Conservation (phyloP, 2,329 filamentous ascomycete genomes). For the Zopfia rhizophila region DNA sequence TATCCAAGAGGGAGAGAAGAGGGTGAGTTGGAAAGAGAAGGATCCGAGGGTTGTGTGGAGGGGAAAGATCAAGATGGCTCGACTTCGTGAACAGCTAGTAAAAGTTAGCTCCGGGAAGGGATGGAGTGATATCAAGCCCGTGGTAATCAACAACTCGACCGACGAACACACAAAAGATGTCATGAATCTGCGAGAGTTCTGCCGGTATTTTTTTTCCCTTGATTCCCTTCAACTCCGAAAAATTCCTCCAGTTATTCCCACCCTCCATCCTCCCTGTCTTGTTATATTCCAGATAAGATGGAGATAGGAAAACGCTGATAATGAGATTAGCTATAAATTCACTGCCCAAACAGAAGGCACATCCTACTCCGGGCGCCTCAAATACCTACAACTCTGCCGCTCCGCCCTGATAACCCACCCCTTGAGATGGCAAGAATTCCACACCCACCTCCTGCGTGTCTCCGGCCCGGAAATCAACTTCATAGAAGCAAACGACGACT, state of each 20-base stretch:
- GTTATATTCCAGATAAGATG: slow-evolving; percentile 61
- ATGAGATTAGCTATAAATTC: slow-evolving; percentile 58
- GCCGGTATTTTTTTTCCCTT: slow-evolving; percentile 30
- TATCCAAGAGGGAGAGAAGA: slow-evolving; percentile 34
- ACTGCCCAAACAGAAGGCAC: slow-evolving; percentile 65
- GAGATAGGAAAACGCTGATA: slow-evolving; percentile 5
- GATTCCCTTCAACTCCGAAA: neutral
- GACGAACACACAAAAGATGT: slow-evolving; percentile 45
- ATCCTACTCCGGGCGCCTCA: slow-evolving; percentile 64
- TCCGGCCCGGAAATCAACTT: slow-evolving; percentile 44
- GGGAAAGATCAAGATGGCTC: slow-evolving; percentile 47
- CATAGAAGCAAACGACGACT: slow-evolving; percentile 45
- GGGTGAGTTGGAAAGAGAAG: slow-evolving; percentile 40
- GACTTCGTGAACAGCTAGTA: slow-evolving; percentile 40
- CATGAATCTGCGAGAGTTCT: slow-evolving; percentile 46
- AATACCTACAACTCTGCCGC: slow-evolving; percentile 64
- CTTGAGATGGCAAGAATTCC: slow-evolving; percentile 47
- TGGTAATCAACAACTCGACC: slow-evolving; percentile 44
- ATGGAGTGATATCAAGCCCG: slow-evolving; percentile 47
- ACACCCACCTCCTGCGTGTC: slow-evolving; percentile 45
- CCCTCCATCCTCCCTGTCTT: slow-evolving; percentile 47
- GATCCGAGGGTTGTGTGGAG: slow-evolving; percentile 44
- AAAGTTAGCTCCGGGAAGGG: slow-evolving; percentile 38
- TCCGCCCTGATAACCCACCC: slow-evolving; percentile 46
- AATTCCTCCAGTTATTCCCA: too few relatives aligned